Evolutionary conservation across 1,284 basidiomycete species (phyloP).

Genomic region (Puccinia horiana): DNA sequence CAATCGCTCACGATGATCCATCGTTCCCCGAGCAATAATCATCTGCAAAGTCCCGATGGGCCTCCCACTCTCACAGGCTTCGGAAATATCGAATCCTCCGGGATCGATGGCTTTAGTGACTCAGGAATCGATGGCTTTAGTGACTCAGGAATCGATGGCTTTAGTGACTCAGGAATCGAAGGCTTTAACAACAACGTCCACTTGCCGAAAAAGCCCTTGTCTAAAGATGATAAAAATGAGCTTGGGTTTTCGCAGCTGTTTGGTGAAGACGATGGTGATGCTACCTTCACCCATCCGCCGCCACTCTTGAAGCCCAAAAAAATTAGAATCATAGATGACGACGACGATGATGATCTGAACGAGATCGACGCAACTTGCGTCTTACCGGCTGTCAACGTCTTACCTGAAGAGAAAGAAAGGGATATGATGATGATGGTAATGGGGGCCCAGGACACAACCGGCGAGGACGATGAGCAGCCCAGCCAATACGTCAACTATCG

Average conservation of each 20-base stretch:
- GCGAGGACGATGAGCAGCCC: slow-evolving; percentile 33
- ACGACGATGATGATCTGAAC: slow-evolving; percentile 21
- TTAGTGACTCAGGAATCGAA: background rate
- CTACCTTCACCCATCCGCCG: slow-evolving; percentile 31
- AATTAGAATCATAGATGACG: background rate
- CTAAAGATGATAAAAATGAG: background rate
- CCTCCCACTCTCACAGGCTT: slow-evolving; percentile 24
- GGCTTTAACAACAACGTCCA: background rate
- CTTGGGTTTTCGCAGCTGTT: slow-evolving; percentile 36
- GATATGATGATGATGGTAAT: slow-evolving; percentile 49
- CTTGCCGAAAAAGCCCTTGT: background rate
- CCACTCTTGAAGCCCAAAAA: slow-evolving; percentile 30
- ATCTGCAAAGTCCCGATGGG: background rate
- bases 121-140: slow-evolving; percentile 29
- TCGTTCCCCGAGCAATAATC: background rate
- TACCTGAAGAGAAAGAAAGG: slow-evolving; percentile 49
- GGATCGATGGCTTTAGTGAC: slow-evolving; percentile 24
- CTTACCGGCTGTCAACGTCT: slow-evolving; percentile 43
- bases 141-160: slow-evolving; percentile 22
- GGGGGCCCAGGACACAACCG: slow-evolving; percentile 26
- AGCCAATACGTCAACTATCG: slow-evolving; percentile 48
- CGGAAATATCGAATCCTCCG: background rate
- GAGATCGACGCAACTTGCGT: slow-evolving; percentile 23
- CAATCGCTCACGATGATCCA: background rate
- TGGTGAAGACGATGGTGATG: slow-evolving; percentile 32